phyloP scores from a whole-genome alignment of 179 eudicot species.

The Beta corolliflora region DNA sequence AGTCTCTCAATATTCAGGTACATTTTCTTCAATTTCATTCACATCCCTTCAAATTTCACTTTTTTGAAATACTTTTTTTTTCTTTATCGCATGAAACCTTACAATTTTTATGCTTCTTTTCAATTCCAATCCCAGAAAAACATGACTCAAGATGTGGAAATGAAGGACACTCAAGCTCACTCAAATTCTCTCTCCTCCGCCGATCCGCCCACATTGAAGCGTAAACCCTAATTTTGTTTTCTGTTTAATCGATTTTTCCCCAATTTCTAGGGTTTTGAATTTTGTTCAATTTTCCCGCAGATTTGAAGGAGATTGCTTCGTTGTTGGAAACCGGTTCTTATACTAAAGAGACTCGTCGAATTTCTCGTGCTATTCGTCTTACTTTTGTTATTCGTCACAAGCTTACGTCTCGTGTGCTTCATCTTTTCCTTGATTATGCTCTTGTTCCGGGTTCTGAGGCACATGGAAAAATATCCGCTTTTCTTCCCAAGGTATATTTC shows the following conservation, averaged over 20 bases:
- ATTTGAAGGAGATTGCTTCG: conserved; percentile 75
- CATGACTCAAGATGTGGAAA: conserved; percentile 91
- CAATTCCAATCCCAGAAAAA: background rate
- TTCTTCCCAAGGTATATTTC: conserved; percentile 69
- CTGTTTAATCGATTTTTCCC: conserved; percentile 9
- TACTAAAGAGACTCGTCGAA: conserved; percentile 70
- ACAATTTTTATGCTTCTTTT: too few relatives aligned
- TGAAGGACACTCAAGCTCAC: conserved; percentile 71
- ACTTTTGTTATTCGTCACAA: conserved; percentile 69
- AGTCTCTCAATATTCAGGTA: conserved; percentile 1
- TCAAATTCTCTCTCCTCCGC: conserved; percentile 57
- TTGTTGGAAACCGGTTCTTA: conserved; percentile 79
- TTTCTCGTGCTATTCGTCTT: conserved; percentile 72
- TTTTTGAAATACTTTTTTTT: background rate
- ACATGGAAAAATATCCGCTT: conserved; percentile 57
- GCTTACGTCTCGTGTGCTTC: conserved; percentile 64
- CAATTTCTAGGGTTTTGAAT: conserved; percentile 31
- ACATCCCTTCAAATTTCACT: background rate
- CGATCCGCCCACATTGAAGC: conserved; percentile 61
- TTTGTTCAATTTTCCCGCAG: conserved; percentile 33
- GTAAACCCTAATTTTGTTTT: conserved; percentile 33
- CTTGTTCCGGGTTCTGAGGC: conserved; percentile 79
- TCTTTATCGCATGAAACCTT: background rate
- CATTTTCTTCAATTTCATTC: background rate
- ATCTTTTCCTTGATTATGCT: conserved; percentile 62